phyloP scores from a whole-genome alignment of 495 filamentous ascomycete genomes.

The Lasiosphaeris hirsuta region DNA sequence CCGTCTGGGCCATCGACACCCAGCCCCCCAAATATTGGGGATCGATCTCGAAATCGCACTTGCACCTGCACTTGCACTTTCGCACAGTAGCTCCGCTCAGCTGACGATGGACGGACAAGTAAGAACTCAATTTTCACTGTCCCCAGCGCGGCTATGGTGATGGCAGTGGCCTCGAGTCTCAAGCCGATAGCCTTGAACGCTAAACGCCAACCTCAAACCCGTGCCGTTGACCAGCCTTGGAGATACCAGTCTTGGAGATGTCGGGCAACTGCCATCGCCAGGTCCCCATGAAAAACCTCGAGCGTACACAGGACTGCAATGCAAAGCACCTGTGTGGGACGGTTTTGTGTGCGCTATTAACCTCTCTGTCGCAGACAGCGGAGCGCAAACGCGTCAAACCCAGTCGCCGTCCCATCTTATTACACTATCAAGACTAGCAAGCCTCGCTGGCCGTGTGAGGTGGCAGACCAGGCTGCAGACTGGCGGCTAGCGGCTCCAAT shows the following conservation, averaged over 20 bases:
- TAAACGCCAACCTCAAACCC: too few relatives aligned
- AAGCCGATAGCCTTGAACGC: background rate
- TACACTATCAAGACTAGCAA: background rate
- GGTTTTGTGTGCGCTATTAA: too few relatives aligned
- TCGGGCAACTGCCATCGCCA: too few relatives aligned
- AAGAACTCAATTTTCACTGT: constrained; percentile 17
- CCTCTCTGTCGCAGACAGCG: too few relatives aligned
- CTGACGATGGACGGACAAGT: background rate
- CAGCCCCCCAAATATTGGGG: constrained; percentile 7
- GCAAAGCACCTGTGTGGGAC: too few relatives aligned
- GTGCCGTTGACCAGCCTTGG: too few relatives aligned
- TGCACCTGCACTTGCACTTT: background rate
- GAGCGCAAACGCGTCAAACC: too few relatives aligned
- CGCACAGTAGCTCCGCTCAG: background rate
- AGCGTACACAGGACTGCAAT: too few relatives aligned
- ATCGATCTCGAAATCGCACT: constrained; percentile 4
- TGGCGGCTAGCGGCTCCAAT: constrained; percentile 27
- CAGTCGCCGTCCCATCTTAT: too few relatives aligned
- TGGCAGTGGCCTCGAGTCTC: background rate
- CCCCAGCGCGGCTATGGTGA: background rate
- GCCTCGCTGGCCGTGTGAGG: constrained; percentile 9
- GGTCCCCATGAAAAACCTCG: too few relatives aligned
- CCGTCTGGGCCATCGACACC: background rate
- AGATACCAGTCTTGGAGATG: too few relatives aligned
- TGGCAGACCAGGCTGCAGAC: constrained; percentile 18